Conservation (phyloP, 169 alveolate genomes). For the Cryptosporidium ryanae region DNA sequence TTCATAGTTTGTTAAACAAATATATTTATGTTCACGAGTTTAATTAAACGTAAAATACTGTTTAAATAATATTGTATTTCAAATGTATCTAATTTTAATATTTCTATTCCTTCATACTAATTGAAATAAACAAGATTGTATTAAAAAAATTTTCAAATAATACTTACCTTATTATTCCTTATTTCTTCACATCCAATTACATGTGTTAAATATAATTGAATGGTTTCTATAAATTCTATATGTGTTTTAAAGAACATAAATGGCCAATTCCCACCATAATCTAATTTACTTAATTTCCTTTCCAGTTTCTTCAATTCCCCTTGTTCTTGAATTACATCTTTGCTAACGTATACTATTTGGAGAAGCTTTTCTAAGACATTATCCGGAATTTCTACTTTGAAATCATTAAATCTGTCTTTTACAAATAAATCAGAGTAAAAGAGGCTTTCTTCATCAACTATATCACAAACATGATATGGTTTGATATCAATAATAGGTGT, state of each 20-base stretch:
- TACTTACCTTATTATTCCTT: conserved; percentile 32
- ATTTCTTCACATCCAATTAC: conserved; percentile 18
- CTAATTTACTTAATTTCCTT: background rate
- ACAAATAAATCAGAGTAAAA: conserved; percentile 9
- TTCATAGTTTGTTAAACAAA: background rate
- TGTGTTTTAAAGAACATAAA: conserved; percentile 34
- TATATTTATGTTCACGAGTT: conserved; percentile 6
- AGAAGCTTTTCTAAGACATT: background rate
- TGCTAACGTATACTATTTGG: background rate
- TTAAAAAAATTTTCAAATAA: background rate
- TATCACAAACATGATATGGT: conserved; percentile 82
- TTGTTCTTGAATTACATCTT: background rate
- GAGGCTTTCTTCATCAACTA: background rate
- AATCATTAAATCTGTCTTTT: background rate
- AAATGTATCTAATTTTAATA: conserved; percentile 22
- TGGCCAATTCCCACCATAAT: conserved; percentile 36
- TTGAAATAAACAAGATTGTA: background rate
- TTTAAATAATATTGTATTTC: conserved; percentile 19
- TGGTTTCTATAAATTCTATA: conserved; percentile 25
- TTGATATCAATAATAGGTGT: conserved; percentile 87
- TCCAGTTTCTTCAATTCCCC: background rate
- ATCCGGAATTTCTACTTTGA: conserved; percentile 23
- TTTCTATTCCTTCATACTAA: conserved; percentile 15
- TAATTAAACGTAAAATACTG: background rate
- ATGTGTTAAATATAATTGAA: conserved; percentile 6